Evolutionary conservation across 176 grass and related monocot genomes (phyloP).

Genomic region (Hsuehochloa calcarea): DNA sequence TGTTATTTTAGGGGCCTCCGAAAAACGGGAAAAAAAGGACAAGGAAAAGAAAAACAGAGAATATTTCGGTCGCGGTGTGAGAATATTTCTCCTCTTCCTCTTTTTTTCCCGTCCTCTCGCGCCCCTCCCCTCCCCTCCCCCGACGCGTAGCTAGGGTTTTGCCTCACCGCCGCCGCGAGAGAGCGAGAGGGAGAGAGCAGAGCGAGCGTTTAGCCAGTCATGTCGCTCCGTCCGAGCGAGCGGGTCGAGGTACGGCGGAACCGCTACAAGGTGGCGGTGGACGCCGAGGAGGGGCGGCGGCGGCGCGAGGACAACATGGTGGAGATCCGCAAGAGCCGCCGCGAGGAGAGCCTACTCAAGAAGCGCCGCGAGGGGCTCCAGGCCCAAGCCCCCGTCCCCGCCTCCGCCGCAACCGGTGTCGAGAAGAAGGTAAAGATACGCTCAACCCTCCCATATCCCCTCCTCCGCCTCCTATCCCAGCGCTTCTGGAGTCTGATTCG

Average conservation of each 20-base stretch:
- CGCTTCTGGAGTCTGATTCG: neutral
- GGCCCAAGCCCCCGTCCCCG: conserved; percentile 45
- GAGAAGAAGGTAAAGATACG: conserved; percentile 76
- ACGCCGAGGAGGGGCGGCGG: conserved; percentile 88
- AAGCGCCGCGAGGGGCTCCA: conserved; percentile 86
- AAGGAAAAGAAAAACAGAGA: conserved; percentile 4
- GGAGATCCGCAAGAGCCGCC: conserved; percentile 88
- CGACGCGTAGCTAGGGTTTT: conserved; percentile 65
- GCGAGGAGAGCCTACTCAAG: conserved; percentile 96
- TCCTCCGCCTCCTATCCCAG: neutral
- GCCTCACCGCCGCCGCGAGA: conserved; percentile 20
- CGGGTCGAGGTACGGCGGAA: conserved; percentile 75
- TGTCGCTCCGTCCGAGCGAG: conserved; percentile 83
- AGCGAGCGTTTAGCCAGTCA: conserved; percentile 10
- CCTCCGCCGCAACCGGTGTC: conserved; percentile 41
- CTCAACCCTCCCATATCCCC: neutral
- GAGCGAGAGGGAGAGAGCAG: neutral
- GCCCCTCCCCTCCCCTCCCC: neutral
- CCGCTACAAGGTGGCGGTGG: conserved; percentile 90
- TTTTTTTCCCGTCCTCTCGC: neutral
- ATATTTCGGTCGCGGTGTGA: conserved; percentile 54
- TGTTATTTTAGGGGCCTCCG: neutral
- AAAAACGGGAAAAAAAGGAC: neutral
- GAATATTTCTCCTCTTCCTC: too few relatives aligned
- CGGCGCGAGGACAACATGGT: conserved; percentile 97